Evolutionary conservation across 345 rosid species (phyloP).

Genomic region (Eucalyptus cloeziana): DNA sequence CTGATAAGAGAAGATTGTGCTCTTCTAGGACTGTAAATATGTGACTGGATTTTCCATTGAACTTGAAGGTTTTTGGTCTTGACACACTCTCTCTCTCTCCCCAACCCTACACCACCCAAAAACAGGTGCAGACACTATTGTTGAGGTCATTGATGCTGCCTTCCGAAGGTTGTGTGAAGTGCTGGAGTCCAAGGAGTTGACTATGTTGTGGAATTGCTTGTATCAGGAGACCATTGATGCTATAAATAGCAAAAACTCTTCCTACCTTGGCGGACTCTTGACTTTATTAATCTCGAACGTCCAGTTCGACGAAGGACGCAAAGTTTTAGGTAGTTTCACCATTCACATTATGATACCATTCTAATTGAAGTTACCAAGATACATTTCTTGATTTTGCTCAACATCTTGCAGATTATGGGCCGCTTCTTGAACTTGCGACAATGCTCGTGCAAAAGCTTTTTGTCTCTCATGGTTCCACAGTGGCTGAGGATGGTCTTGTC

Average conservation of each 20-base stretch:
- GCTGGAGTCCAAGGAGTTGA: constrained; percentile 38
- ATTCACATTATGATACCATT: background rate
- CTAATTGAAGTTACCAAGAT: background rate
- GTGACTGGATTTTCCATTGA: background rate
- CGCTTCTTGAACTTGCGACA: constrained; percentile 31
- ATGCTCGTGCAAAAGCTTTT: constrained; percentile 29
- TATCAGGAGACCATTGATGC: constrained; percentile 27
- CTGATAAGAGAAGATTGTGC: background rate
- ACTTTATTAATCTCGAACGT: constrained; percentile 40
- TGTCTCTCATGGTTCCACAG: constrained; percentile 8
- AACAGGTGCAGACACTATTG: constrained; percentile 43
- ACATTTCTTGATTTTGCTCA: background rate
- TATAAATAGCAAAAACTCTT: constrained; percentile 5
- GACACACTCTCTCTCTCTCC: background rate
- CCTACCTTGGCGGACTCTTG: constrained; percentile 40
- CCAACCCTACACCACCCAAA: background rate
- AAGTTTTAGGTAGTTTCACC: constrained; percentile 34
- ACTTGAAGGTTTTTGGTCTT: background rate
- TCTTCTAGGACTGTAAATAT: background rate
- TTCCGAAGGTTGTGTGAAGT: constrained; percentile 52
- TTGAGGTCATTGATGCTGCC: constrained; percentile 44
- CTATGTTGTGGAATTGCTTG: constrained; percentile 43
- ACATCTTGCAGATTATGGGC: constrained; percentile 40
- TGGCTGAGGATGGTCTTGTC: constrained; percentile 21
- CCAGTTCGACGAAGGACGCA: constrained; percentile 23